Evolutionary conservation across 192 early-diverging fungal genomes (phyloP).

Genomic region (Gamsiella multidivaricata): DNA sequence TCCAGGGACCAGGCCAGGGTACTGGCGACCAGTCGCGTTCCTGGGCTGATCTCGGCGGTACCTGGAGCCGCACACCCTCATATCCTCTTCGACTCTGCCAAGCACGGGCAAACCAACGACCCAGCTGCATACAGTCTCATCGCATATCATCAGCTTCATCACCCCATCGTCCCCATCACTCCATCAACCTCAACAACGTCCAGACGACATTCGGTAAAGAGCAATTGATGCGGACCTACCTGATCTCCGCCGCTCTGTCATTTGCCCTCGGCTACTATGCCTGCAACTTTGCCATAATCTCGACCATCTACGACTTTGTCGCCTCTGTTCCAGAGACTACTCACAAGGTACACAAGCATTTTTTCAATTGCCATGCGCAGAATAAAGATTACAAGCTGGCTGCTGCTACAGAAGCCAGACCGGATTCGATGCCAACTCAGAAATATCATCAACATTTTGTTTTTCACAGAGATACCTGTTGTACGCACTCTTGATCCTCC

Average conservation of each 20-base stretch:
- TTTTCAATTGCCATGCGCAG: neutral
- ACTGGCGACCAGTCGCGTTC: too few relatives aligned
- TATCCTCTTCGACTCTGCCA: too few relatives aligned
- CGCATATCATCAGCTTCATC: too few relatives aligned
- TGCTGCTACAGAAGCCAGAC: neutral
- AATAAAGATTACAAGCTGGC: neutral
- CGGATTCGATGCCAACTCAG: neutral
- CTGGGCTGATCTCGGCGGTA: too few relatives aligned
- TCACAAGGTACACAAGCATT: conserved; percentile 29
- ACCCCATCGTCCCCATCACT: too few relatives aligned
- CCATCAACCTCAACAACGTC: neutral
- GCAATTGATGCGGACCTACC: conserved; percentile 47
- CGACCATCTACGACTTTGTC: conserved; percentile 45
- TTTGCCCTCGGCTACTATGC: conserved; percentile 53
- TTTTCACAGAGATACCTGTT: conserved; percentile 52
- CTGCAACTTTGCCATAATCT: conserved; percentile 53
- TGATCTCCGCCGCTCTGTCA: conserved; percentile 45
- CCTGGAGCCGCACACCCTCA: too few relatives aligned
- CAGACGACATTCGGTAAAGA: too few relatives aligned
- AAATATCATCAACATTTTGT: neutral
- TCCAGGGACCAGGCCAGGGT: too few relatives aligned
- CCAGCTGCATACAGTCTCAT: too few relatives aligned
- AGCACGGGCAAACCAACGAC: too few relatives aligned
- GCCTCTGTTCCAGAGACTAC: conserved; percentile 49
- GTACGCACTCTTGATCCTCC: conserved; percentile 53